Conservation (phyloP, 768 basidiomycete genomes). For the Tulasnella sp. region DNA sequence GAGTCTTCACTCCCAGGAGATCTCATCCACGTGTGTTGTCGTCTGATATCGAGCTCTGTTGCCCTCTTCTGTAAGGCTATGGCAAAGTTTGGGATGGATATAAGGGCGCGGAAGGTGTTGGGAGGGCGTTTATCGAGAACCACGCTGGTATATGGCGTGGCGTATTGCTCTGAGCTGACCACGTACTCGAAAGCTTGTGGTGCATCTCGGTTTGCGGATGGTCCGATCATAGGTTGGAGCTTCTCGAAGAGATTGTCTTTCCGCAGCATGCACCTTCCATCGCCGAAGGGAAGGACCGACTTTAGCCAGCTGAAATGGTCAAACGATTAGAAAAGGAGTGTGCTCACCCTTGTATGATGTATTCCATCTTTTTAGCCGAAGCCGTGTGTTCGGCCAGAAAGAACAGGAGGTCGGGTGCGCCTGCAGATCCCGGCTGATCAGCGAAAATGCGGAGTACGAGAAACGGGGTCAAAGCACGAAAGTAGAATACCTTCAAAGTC, state of each 20-base stretch:
- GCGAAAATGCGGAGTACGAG: no score
- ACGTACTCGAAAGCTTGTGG: no score
- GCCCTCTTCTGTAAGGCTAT: neutral
- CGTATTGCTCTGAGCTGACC: no score
- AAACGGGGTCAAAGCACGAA: no score
- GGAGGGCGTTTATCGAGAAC: neutral
- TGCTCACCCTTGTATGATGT: conserved; percentile 4
- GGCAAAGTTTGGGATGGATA: conserved; percentile 5
- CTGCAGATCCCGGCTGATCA: no score
- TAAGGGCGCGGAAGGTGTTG: conserved; percentile 10
- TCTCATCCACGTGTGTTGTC: neutral
- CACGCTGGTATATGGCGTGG: no score
- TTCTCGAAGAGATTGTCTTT: conserved; percentile 11
- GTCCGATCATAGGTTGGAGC: neutral
- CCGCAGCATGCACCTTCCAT: conserved; percentile 10
- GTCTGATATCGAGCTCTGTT: conserved; percentile 1
- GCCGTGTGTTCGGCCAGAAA: conserved; percentile 10
- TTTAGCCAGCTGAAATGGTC: no score
- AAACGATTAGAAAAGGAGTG: neutral
- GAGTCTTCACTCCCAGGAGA: no score
- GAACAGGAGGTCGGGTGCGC: conserved; percentile 1
- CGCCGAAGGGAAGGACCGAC: neutral
- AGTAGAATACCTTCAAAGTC: neutral
- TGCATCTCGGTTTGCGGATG: neutral
- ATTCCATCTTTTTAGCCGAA: neutral